Conservation (phyloP, 805 yeast genomes). For the Ogataea henricii region DNA sequence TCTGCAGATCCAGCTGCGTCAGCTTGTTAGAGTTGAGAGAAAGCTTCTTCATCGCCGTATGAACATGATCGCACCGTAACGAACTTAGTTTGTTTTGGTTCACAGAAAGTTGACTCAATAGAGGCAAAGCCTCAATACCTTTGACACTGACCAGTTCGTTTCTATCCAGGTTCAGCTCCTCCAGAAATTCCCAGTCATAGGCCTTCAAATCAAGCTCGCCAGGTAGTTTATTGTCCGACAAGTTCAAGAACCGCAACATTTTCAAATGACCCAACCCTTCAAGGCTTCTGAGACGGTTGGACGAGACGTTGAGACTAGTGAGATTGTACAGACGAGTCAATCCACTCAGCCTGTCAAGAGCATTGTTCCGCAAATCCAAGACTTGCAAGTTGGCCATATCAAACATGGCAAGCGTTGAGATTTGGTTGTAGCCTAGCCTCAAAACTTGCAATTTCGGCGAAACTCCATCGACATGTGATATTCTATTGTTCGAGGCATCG, state of each 20-base stretch:
- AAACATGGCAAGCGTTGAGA: constrained; percentile 46
- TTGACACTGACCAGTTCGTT: constrained; percentile 39
- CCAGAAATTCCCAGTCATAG: constrained; percentile 41
- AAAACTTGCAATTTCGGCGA: constrained; percentile 43
- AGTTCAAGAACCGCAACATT: constrained; percentile 43
- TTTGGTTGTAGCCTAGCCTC: constrained; percentile 40
- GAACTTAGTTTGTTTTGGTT: constrained; percentile 43
- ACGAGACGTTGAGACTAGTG: constrained; percentile 40
- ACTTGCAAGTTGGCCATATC: constrained; percentile 43
- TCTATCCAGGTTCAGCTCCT: constrained; percentile 45
- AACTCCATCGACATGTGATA: constrained; percentile 48
- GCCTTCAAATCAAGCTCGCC: constrained; percentile 42
- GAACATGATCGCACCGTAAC: constrained; percentile 25
- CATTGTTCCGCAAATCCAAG: constrained; percentile 43
- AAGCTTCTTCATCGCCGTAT: constrained; percentile 39
- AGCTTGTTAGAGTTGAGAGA: constrained; percentile 42
- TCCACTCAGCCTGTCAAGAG: constrained; percentile 38
- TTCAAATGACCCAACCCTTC: constrained; percentile 40
- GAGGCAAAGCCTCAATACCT: constrained; percentile 40
- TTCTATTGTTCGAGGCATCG: constrained; percentile 44
- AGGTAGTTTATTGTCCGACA: constrained; percentile 42
- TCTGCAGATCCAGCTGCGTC: constrained; percentile 33
- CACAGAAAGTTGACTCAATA: constrained; percentile 42
- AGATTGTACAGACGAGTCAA: constrained; percentile 44
- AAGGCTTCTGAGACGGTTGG: constrained; percentile 39